phyloP scores from a whole-genome alignment of 1,284 basidiomycete species.

The Cryptococcus sp. region DNA sequence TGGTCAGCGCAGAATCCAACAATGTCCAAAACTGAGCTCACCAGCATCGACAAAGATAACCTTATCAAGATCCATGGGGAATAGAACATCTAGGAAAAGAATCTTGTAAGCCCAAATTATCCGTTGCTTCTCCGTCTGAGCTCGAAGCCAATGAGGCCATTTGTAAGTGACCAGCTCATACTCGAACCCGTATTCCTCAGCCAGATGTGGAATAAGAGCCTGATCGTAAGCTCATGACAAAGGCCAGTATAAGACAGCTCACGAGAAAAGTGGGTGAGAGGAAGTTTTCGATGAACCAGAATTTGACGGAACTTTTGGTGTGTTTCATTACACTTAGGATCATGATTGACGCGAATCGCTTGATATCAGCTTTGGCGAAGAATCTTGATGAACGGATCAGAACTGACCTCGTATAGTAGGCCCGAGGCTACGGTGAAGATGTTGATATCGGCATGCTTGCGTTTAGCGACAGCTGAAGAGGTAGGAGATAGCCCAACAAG shows the following conservation, averaged over 20 bases:
- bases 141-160: conserved; percentile 96
- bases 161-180: conserved; percentile 96
- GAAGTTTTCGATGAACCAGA: conserved; percentile 99
- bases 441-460: conserved; percentile 75
- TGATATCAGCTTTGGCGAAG: neutral
- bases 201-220: conserved; percentile 93
- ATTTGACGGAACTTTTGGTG: conserved; percentile 89
- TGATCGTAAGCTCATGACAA: conserved; percentile 32
- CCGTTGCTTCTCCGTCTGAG: conserved; percentile 93
- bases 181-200: conserved; percentile 83
- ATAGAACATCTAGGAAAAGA: conserved; percentile 94
- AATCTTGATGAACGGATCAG: neutral
- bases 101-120: conserved; percentile 99
- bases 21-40: conserved; percentile 10
- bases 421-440: conserved; percentile 99
- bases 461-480: conserved; percentile 25
- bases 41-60: conserved; percentile 95
- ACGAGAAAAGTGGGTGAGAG: conserved; percentile 94
- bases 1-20: neutral
- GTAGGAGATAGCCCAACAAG: conserved; percentile 29
- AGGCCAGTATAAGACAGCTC: conserved; percentile 28
- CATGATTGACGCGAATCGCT: conserved; percentile 98
- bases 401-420: conserved; percentile 79
- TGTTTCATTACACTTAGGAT: conserved; percentile 91
- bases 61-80: conserved; percentile 96